A percentile compares a stretch with the other conserved stretches of the same genome.
These are phyloP conservation scores for Sugiyamaella boreocaroliniensis DNA, from an alignment of 805 yeast species.

Conservation along the genomic window DNA sequence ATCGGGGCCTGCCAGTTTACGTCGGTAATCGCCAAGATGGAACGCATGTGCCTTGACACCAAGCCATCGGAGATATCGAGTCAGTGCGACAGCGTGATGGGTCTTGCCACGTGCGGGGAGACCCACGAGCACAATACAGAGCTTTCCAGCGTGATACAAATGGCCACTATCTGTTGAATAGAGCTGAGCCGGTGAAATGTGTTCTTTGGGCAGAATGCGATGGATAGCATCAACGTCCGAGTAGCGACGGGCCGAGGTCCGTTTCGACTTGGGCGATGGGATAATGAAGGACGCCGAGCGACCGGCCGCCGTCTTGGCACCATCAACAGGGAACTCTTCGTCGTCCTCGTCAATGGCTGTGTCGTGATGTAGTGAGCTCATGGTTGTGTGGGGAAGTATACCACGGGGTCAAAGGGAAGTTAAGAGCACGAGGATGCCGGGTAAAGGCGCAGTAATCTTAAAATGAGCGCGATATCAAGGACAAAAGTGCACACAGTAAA, in stretches of 20 bases:
- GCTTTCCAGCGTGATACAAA: conserved; percentile 91
- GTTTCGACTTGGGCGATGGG: neutral
- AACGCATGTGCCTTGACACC: conserved; percentile 90
- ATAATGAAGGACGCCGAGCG: neutral
- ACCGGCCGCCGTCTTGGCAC: neutral
- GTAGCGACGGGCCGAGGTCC: conserved; percentile 11
- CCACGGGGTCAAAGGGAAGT: neutral
- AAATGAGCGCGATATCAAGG: neutral
- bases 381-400: neutral
- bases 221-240: conserved; percentile 22
- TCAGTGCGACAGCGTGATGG: conserved; percentile 80
- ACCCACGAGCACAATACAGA: conserved; percentile 83
- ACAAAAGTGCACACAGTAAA: neutral
- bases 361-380: neutral
- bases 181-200: conserved; percentile 84
- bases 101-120: conserved; percentile 96
- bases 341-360: neutral
- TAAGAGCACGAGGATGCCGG: neutral
- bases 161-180: conserved; percentile 90
- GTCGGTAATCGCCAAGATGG: conserved; percentile 87
- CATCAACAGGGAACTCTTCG: neutral
- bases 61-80: conserved; percentile 90
- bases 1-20: conserved; percentile 34
- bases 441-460: neutral
- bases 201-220: conserved; percentile 36